phyloP scores from a whole-genome alignment of 2,329 filamentous ascomycete genomes.

The Emmonsia crescens region DNA sequence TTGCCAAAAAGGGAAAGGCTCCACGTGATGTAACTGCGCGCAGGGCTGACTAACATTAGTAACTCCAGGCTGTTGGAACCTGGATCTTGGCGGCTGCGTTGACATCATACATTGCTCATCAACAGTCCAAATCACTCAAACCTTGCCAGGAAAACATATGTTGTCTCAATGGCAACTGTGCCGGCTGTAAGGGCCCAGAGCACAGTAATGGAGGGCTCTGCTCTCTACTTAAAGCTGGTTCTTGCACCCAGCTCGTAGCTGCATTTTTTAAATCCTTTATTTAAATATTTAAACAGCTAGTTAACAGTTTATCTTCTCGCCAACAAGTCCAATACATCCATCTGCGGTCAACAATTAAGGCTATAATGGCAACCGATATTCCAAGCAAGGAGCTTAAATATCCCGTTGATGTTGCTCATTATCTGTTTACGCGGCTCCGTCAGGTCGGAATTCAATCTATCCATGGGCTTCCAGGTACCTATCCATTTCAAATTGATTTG shows the following conservation, averaged over 20 bases:
- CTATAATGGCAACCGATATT: slow-evolving; percentile 30
- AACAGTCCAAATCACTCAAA: background rate
- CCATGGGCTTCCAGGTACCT: slow-evolving; percentile 42
- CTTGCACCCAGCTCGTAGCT: background rate
- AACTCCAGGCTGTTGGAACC: background rate
- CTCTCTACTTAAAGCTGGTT: background rate
- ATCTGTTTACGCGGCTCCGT: slow-evolving; percentile 40
- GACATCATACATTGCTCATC: slow-evolving; percentile 1
- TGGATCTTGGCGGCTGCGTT: background rate
- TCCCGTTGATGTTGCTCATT: slow-evolving; percentile 38
- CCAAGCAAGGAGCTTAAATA: slow-evolving; percentile 34
- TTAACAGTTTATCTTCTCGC: background rate
- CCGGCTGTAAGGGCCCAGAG: background rate
- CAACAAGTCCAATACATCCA: background rate
- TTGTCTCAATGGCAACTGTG: background rate
- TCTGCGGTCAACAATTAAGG: background rate
- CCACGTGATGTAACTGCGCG: background rate
- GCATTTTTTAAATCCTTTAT: no score
- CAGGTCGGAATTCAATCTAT: slow-evolving; percentile 40
- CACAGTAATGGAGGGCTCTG: background rate
- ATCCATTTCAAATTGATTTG: slow-evolving; percentile 2
- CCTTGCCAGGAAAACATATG: background rate
- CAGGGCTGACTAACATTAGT: background rate
- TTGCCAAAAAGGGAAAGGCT: background rate
- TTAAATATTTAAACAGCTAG: no score